Conservation (phyloP, 257 asterid genomes). For the Petunia secreta region DNA sequence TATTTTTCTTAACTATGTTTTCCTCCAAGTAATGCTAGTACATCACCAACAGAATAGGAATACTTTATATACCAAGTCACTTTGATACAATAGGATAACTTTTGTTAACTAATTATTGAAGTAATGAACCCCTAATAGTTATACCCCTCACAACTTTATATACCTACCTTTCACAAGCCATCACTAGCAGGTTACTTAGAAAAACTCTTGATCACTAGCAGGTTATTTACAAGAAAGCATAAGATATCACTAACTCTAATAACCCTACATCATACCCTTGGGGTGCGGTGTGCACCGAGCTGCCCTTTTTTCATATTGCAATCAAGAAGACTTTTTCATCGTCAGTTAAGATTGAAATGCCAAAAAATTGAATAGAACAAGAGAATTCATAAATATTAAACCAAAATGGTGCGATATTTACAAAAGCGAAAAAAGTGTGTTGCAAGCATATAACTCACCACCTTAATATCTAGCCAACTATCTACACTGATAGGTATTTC, state of each 20-base stretch:
- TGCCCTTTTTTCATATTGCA: background rate
- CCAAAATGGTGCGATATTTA: background rate
- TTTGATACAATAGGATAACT: background rate
- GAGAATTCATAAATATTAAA: too few relatives aligned
- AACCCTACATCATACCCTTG: too few relatives aligned
- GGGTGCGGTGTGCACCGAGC: too few relatives aligned
- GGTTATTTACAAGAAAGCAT: too few relatives aligned
- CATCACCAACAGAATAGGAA: background rate
- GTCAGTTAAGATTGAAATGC: background rate
- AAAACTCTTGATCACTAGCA: too few relatives aligned
- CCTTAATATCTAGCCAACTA: background rate
- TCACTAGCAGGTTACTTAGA: too few relatives aligned
- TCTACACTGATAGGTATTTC: background rate
- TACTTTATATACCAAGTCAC: too few relatives aligned
- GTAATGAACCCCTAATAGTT: background rate
- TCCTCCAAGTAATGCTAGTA: background rate
- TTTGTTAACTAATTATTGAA: too few relatives aligned
- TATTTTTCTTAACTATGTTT: background rate
- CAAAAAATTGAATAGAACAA: too few relatives aligned
- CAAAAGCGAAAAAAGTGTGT: background rate
- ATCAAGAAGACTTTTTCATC: background rate
- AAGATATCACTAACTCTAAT: too few relatives aligned
- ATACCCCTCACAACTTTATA: background rate
- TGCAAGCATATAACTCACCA: background rate
- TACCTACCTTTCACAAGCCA: too few relatives aligned